Evolutionary conservation across 73 alveolate genomes (phyloP).

Genomic region (Paramecium octaurelia): DNA sequence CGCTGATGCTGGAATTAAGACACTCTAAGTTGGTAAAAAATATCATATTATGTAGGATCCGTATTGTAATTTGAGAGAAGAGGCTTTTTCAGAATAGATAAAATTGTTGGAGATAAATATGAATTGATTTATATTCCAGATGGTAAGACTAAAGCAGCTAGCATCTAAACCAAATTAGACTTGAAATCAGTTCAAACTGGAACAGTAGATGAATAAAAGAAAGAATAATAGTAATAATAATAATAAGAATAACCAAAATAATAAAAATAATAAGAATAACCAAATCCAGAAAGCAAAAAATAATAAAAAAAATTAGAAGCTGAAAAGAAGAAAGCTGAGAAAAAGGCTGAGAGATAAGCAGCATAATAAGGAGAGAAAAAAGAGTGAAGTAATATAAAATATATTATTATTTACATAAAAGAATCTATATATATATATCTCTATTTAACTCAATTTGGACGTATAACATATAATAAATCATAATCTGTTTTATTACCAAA

Average conservation of each 20-base stretch:
- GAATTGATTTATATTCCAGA: conserved; percentile 91
- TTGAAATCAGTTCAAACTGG: not conserved
- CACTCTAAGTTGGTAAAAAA: conserved; percentile 49
- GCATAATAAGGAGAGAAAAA: not conserved
- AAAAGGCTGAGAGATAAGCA: conserved; percentile 26
- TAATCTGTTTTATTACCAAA: conserved; percentile 1
- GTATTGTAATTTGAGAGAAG: conserved; percentile 92
- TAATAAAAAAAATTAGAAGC: conserved; percentile 13
- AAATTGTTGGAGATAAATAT: conserved; percentile 69
- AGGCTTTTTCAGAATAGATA: conserved; percentile 92
- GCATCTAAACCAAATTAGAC: conserved; percentile 28
- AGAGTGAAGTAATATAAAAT: not conserved
- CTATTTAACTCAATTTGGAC: not conserved
- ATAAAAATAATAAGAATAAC: conserved; percentile 39
- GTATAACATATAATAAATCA: not conserved
- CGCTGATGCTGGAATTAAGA: conserved; percentile 81
- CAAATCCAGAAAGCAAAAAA: conserved; percentile 40
- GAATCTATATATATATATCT: not conserved
- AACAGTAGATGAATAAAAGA: conserved; percentile 40
- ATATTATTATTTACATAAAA: not conserved
- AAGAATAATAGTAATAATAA: conserved; percentile 62
- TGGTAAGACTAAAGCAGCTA: conserved; percentile 85
- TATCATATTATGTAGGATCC: conserved; percentile 62
- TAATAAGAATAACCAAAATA: conserved; percentile 46
- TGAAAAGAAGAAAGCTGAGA: not conserved